A percentile compares a stretch with the other conserved stretches of the same genome.
Conservation (phyloP, 1,139 yeast species). For the Taphrina deformans region DNA sequence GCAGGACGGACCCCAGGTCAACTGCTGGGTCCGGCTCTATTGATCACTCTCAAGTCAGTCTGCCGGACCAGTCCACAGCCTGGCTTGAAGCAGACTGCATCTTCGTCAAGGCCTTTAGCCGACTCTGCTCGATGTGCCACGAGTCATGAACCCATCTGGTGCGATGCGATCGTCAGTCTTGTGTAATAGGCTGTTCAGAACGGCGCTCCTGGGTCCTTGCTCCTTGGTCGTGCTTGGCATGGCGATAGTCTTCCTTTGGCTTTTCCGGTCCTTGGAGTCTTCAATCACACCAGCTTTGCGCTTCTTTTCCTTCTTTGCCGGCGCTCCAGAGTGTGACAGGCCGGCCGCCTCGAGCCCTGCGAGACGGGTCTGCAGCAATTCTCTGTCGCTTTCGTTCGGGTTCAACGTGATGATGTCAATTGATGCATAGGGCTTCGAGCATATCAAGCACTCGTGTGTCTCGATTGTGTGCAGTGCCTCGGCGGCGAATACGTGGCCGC, state of each 20-base stretch:
- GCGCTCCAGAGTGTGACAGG: conserved; percentile 55
- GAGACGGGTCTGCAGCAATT: conserved; percentile 47
- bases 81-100: no score
- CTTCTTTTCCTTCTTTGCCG: conserved; percentile 46
- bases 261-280: conserved; percentile 9
- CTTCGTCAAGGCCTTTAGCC: no score
- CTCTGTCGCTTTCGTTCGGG: conserved; percentile 45
- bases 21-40: no score
- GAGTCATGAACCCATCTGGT: conserved; percentile 27
- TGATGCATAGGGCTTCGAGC: conserved; percentile 36
- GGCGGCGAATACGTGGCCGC: conserved; percentile 57
- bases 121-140: conserved; percentile 28
- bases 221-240: conserved; percentile 10
- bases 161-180: not conserved
- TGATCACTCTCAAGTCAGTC: no score
- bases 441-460: conserved; percentile 12
- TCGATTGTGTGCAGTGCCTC: conserved; percentile 47
- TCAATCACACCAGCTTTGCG: conserved; percentile 40
- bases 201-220: conserved; percentile 8
- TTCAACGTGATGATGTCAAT: conserved; percentile 49
- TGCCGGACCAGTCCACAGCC: no score
- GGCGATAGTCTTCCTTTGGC: not conserved
- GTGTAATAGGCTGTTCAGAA: conserved; percentile 18
- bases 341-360: conserved; percentile 45
- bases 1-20: no score